Conservation (phyloP, 2,329 filamentous ascomycete genomes). For the Aspergillus sp. region DNA sequence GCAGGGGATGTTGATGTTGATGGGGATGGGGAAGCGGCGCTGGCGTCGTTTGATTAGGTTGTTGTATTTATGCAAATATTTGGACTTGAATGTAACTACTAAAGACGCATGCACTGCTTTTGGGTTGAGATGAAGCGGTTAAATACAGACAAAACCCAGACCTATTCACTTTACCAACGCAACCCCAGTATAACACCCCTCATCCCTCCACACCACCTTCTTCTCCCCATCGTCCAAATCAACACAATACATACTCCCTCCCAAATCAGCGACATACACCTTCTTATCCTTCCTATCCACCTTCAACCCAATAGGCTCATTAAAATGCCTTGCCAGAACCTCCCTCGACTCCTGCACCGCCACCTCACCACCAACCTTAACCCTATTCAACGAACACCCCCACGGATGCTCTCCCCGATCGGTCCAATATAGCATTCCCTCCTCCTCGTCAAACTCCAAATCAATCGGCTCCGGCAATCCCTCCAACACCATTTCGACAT, state of each 20-base stretch:
- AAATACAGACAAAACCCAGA: too few relatives aligned
- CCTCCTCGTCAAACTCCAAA: conserved; percentile 54
- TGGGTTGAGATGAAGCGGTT: too few relatives aligned
- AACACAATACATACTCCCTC: conserved; percentile 30
- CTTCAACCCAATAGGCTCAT: conserved; percentile 52
- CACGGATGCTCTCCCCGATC: conserved; percentile 60
- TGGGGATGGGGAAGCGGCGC: too few relatives aligned
- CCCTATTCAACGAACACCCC: conserved; percentile 57
- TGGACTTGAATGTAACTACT: too few relatives aligned
- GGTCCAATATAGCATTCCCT: conserved; percentile 58
- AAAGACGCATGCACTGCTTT: too few relatives aligned
- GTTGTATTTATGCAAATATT: too few relatives aligned
- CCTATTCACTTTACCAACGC: too few relatives aligned
- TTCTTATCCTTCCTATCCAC: conserved; percentile 27
- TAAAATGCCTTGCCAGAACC: conserved; percentile 37
- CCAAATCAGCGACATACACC: conserved; percentile 33
- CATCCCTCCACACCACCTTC: conserved; percentile 7
- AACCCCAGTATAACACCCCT: too few relatives aligned
- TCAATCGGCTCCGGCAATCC: conserved; percentile 60
- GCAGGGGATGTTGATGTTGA: too few relatives aligned
- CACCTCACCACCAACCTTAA: conserved; percentile 25
- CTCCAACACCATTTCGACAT: conserved; percentile 35
- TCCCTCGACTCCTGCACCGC: conserved; percentile 13
- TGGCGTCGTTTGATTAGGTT: too few relatives aligned
- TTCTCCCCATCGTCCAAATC: conserved; percentile 19